Conservation (phyloP, 2,329 filamentous ascomycete genomes). For the Colletotrichum trifolii region DNA sequence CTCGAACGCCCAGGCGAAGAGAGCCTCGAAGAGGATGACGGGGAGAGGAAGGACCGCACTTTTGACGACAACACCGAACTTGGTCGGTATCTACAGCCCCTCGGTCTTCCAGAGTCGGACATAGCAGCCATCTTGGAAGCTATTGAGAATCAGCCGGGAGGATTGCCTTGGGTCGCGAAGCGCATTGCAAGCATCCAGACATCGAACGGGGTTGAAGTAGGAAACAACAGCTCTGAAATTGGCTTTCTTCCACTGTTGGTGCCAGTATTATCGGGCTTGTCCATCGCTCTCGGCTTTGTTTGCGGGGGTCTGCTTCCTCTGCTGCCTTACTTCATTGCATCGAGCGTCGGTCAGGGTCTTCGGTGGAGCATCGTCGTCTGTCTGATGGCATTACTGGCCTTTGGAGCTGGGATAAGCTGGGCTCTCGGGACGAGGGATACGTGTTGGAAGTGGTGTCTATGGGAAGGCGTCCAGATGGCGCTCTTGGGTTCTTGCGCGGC, state of each 20-base stretch:
- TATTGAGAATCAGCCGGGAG: conserved; percentile 44
- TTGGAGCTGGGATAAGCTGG: conserved; percentile 67
- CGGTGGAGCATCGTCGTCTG: conserved; percentile 66
- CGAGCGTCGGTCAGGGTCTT: conserved; percentile 53
- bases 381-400: conserved; percentile 63
- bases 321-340: conserved; percentile 65
- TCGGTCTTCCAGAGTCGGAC: conserved; percentile 42
- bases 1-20: conserved; percentile 13
- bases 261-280: conserved; percentile 64
- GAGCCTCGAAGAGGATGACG: background rate
- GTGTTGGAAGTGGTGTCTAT: conserved; percentile 22
- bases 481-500: conserved; percentile 16
- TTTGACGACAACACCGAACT: conserved; percentile 39
- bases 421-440: conserved; percentile 41
- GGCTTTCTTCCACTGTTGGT: conserved; percentile 38
- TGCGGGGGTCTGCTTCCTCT: conserved; percentile 66
- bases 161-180: background rate
- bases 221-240: background rate
- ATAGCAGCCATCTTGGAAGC: conserved; percentile 41
- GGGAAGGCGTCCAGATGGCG: conserved; percentile 24
- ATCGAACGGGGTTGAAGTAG: background rate
- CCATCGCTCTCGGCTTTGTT: conserved; percentile 71
- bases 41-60: conserved; percentile 17
- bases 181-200: too few species aligned
- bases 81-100: conserved; percentile 46